Evolutionary conservation across 805 yeast species (phyloP).

Genomic region (Zygosaccharomyces gambellarensis): DNA sequence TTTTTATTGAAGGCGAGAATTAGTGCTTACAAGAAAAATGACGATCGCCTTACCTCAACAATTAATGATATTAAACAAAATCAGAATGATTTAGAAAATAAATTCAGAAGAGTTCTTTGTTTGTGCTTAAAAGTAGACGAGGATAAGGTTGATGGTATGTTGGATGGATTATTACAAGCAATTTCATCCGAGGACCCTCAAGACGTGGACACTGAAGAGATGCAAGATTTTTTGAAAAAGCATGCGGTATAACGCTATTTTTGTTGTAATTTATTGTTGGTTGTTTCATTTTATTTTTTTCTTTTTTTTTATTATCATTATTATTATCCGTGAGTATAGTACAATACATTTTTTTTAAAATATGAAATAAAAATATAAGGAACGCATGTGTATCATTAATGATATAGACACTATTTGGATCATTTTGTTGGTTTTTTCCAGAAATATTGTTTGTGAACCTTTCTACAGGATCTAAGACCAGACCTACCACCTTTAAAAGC

Average conservation of each 20-base stretch:
- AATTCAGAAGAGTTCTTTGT: conserved; percentile 84
- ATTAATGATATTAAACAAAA: conserved; percentile 50
- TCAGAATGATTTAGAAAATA: conserved; percentile 56
- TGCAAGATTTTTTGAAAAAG: conserved; percentile 47
- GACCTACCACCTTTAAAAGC: conserved; percentile 73
- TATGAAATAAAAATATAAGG: neutral
- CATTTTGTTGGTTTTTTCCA: conserved; percentile 43
- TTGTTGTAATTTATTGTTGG: neutral
- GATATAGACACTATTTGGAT: conserved; percentile 1
- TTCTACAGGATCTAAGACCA: conserved; percentile 84
- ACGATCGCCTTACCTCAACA: conserved; percentile 48
- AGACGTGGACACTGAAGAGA: conserved; percentile 51
- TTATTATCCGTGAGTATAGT: neutral
- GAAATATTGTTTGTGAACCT: conserved; percentile 75
- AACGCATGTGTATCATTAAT: neutral
- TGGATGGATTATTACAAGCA: conserved; percentile 82
- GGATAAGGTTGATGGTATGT: conserved; percentile 68
- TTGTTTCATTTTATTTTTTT: neutral
- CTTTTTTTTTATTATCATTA: neutral
- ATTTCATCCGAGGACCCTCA: conserved; percentile 78
- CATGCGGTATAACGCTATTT: conserved; percentile 35
- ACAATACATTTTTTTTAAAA: neutral
- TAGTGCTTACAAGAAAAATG: conserved; percentile 71
- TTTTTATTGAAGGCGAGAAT: conserved; percentile 67
- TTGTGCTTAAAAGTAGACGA: conserved; percentile 86